phyloP scores from a whole-genome alignment of 2,329 filamentous ascomycete species.

The Helicocarpus griseus region DNA sequence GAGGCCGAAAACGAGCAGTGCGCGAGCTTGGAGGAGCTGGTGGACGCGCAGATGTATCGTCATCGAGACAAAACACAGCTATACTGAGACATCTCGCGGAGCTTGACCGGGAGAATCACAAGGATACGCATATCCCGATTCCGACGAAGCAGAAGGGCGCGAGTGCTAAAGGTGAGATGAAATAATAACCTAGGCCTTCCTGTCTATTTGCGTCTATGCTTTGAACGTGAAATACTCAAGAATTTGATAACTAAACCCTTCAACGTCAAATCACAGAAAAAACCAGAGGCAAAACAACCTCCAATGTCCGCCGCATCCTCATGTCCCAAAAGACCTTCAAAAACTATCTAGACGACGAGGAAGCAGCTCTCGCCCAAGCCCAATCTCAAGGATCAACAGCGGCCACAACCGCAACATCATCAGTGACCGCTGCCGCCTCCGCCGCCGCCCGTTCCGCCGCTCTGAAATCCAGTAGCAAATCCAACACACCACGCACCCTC shows the following conservation, averaged over 20 bases:
- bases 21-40: constrained; percentile 47
- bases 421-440: background rate
- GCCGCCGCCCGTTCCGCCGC: constrained; percentile 5
- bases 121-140: constrained; percentile 62
- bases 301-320: constrained; percentile 39
- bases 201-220: background rate
- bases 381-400: constrained; percentile 4
- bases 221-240: background rate
- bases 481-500: background rate
- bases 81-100: constrained; percentile 72
- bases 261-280: constrained; percentile 5
- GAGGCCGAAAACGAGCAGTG: constrained; percentile 59
- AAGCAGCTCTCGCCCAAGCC: constrained; percentile 29
- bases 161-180: constrained; percentile 30
- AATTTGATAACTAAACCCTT: background rate
- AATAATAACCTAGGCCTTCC: background rate
- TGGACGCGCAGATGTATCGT: constrained; percentile 54
- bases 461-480: constrained; percentile 3
- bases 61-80: constrained; percentile 70
- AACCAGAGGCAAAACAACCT: constrained; percentile 33
- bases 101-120: constrained; percentile 69
- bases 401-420: background rate
- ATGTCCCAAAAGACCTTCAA: constrained; percentile 41
- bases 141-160: constrained; percentile 44
- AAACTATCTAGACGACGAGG: constrained; percentile 43